Base-by-base conservation (phyloP, 805 yeast genomes). In the Lipomyces anomalus region DNA sequence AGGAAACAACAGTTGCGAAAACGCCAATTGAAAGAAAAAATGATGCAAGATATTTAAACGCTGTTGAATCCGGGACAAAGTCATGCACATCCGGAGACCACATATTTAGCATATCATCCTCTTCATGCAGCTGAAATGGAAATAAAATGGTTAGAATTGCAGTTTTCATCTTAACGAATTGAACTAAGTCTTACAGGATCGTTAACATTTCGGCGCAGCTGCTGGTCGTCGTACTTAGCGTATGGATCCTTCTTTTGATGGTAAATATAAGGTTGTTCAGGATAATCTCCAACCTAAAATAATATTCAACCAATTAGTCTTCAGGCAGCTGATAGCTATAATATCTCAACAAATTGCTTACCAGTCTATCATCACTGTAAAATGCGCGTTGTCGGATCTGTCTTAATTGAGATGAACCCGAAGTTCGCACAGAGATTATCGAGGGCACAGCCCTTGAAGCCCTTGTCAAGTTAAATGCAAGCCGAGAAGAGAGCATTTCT, bases 61-160 rank as follows among this genome's bases (percentile, higher is more conserved):
- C 94, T 26, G 76, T 73, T 38, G 65, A 61, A 64, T 83, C 82
- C 33, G 75, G 67, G 28, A 79, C 82, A 32, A 70, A 63, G 56
- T 79, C 78, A 62, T 71, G 78, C 60, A 79, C 74, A 60, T 85
- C 94, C 9, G 95, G 92, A 6, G 95, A 76, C 95, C 95, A 85
- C 72, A 84, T 74, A 64, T 85, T 89, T 60, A 80, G 71, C 64
- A 76, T 68, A 60, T 85, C 95, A 55, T 80, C 83, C 57, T 80
- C 77, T 44, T 79, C 77, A 62, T 79, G 80, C 53, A 84, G 64
- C 23, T 55, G 28, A 13, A 4, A 20, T 4, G 22, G 33, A 16
- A 21, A 13, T 3, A 7, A 20, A 17, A 33, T 9, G 18, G 22
- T 6, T 33, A 17, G 11, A 3, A 9, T n/a, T 17, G 36, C n/a